Percentiles rank a stretch among this genome's conserved stretches.
These are phyloP conservation scores for Cladophialophora yegresii DNA, from an alignment of 2,329 filamentous ascomycete genomes.

Conservation along the genomic window DNA sequence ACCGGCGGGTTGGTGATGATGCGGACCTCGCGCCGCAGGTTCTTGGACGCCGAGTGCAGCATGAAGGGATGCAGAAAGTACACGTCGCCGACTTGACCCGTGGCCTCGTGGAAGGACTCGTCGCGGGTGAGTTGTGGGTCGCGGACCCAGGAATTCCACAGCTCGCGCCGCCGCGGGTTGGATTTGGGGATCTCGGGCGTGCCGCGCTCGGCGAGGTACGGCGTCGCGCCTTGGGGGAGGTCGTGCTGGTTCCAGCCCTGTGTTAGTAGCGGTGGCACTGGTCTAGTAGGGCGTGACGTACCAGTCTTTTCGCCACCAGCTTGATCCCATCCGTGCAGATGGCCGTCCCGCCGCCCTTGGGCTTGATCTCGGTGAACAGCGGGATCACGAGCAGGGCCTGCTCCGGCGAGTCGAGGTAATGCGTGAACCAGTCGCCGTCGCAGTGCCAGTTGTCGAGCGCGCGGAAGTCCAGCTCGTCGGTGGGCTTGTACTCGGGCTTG, in stretches of 20 bases:
- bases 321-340: constrained; percentile 63
- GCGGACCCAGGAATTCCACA: constrained; percentile 11
- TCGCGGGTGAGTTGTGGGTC: constrained; percentile 28
- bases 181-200: constrained; percentile 16
- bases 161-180: constrained; percentile 3
- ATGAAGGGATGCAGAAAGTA: constrained; percentile 59
- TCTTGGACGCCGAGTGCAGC: constrained; percentile 56
- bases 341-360: constrained; percentile 64
- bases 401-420: constrained; percentile 70
- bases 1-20: constrained; percentile 61
- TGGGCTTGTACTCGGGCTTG: constrained; percentile 54
- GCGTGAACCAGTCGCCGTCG: constrained; percentile 71
- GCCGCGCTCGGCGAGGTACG: constrained; percentile 9
- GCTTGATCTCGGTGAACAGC: constrained; percentile 63
- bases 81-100: constrained; percentile 56
- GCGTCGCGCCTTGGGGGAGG: constrained; percentile 63
- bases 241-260: constrained; percentile 47
- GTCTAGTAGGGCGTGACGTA: no score
- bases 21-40: constrained; percentile 44
- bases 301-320: constrained; percentile 57
- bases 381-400: constrained; percentile 69
- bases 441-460: constrained; percentile 65
- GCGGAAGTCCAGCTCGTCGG: constrained; percentile 51
- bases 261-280: no score
- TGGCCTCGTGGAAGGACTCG: constrained; percentile 54